These are phyloP conservation scores for Boletus rufocinnamomeus DNA, from an alignment of 768 basidiomycete species.

Conservation along the genomic window DNA sequence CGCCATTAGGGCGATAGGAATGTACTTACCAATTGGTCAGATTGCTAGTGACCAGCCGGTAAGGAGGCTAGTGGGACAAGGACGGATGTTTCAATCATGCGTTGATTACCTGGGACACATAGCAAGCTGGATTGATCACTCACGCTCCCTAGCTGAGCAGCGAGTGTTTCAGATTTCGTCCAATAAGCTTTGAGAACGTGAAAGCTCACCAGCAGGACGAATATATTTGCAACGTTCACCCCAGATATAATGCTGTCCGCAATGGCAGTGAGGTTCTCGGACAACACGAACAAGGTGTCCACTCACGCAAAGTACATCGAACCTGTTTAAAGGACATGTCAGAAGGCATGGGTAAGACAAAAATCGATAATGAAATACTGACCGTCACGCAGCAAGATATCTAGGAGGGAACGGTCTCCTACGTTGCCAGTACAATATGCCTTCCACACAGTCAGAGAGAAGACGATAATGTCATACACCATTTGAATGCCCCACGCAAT, in stretches of 20 bases:
- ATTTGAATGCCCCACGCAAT: conserved; percentile 16
- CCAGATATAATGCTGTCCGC: conserved; percentile 13
- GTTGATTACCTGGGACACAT: too few species aligned
- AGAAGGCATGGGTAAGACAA: too few species aligned
- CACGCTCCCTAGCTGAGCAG: conserved; percentile 8
- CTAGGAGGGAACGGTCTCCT: conserved; percentile 9
- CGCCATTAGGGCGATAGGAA: too few species aligned
- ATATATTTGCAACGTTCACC: too few species aligned
- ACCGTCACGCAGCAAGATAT: conserved; percentile 22
- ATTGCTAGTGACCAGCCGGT: too few species aligned
- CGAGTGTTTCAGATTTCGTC: background rate
- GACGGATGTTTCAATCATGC: too few species aligned
- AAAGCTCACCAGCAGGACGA: too few species aligned
- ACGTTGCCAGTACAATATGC: conserved; percentile 2
- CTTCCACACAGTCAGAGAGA: conserved; percentile 24
- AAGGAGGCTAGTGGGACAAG: too few species aligned
- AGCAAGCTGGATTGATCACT: background rate
- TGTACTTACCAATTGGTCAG: too few species aligned
- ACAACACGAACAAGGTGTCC: too few species aligned
- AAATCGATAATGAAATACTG: too few species aligned
- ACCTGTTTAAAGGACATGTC: conserved; percentile 4
- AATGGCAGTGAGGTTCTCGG: too few species aligned
- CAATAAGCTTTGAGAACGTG: background rate
- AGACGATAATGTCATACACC: conserved; percentile 24
- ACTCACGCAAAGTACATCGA: conserved; percentile 24